Base-by-base conservation (phyloP, 495 filamentous ascomycete species). In the Neurospora intermedia region DNA sequence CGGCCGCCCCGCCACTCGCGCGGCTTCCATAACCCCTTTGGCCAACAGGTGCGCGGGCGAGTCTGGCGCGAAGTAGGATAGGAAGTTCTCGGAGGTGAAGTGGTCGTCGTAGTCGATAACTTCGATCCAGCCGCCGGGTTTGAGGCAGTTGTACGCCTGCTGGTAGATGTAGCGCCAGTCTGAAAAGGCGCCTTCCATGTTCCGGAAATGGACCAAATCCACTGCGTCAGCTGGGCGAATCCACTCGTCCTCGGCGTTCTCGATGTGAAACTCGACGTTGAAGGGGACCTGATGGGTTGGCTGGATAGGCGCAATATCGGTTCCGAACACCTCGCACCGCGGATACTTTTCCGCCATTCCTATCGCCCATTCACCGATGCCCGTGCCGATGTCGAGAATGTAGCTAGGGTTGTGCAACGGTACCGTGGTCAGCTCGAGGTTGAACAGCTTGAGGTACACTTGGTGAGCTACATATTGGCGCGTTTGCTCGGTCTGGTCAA, bases 281-380 rank as follows among this genome's bases (percentile, higher is more conserved):
- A 87, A 86, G 43, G 91, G 87, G 2, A 82, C 87, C 72, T 80
- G 86, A 59, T 79, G 84, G 38, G 78, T 86, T 71, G 80, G 85
- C 77, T 81, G 89, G 70, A 88, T 87, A 72, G 85, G 83, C n/a
- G 87, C 86, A 42, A 92, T 90, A 73, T 92, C 91, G 40, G 89
- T 91, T 23, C 90, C 91, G 43, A 89, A 89, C 7, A 93, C 87
- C 74, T 89, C 86, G 74, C 87, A 87, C 9, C 87, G 78, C 16
- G 90, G 90, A 74, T 87, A 89, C 69, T 82, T 79, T 76, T 91
- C 87, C 27, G 87, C 91, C 84, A 92, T 90, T 45, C 87, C 89
- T 71, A 91, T 90, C n/a, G 90, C 90, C 91, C 91, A 93, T 74
- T 92, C 90, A 20, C 90, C 90, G 8, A 88, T 86, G 7, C 89